These are phyloP conservation scores for Forsythia suspensa DNA, from an alignment of 257 asterid species.

Conservation along the genomic window DNA sequence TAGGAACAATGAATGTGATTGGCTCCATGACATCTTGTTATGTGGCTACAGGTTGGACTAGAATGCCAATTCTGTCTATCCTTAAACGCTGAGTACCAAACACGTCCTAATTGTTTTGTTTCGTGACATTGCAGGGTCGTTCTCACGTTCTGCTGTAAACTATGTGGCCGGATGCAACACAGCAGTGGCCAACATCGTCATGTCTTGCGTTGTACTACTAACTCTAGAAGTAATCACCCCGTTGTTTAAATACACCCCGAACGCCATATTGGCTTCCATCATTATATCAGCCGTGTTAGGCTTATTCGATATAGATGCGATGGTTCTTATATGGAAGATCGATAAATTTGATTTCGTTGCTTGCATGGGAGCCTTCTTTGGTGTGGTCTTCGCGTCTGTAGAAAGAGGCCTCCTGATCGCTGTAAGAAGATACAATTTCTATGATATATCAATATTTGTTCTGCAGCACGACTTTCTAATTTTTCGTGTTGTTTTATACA, in stretches of 20 bases:
- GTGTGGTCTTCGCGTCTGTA: slow-evolving; percentile 61
- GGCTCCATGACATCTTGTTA: slow-evolving; percentile 81
- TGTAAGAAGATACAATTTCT: slow-evolving; percentile 29
- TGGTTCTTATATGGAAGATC: slow-evolving; percentile 61
- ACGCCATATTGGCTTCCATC: slow-evolving; percentile 68
- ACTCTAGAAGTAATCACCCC: slow-evolving; percentile 66
- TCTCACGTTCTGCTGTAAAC: slow-evolving; percentile 51
- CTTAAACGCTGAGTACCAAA: not conserved
- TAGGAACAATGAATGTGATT: slow-evolving; percentile 69
- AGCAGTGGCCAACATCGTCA: slow-evolving; percentile 68
- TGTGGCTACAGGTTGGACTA: slow-evolving; percentile 62
- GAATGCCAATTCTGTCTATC: not conserved
- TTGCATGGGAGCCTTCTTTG: slow-evolving; percentile 82
- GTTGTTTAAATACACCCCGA: slow-evolving; percentile 71
- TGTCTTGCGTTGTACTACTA: slow-evolving; percentile 57
- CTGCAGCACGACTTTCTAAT: not conserved
- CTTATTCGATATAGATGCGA: slow-evolving; percentile 53
- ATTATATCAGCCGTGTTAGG: slow-evolving; percentile 69
- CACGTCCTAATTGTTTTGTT: not conserved
- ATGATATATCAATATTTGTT: not conserved
- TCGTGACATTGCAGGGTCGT: slow-evolving; percentile 28
- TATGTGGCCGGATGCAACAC: slow-evolving; percentile 75
- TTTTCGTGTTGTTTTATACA: not conserved
- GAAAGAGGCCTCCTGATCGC: slow-evolving; percentile 79
- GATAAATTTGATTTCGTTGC: slow-evolving; percentile 77